A percentile compares a stretch with the other conserved stretches of the same genome.
Conservation (phyloP, 1,139 yeast genomes). For the Pichia sp. region DNA sequence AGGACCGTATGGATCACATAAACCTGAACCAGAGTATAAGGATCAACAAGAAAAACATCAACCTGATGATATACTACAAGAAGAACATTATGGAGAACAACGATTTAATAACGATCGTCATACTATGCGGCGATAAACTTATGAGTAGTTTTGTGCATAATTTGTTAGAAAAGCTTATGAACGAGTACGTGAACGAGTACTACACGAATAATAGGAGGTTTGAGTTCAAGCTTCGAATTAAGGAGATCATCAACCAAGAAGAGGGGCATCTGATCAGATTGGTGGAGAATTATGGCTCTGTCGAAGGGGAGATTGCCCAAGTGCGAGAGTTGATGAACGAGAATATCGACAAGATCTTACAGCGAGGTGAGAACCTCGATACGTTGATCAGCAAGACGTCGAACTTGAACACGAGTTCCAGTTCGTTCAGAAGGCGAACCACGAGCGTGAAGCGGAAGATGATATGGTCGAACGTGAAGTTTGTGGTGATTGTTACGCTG, state of each 20-base stretch:
- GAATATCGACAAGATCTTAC: slow-evolving; percentile 62
- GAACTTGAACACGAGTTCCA: slow-evolving; percentile 62
- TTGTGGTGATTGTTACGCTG: slow-evolving; percentile 35
- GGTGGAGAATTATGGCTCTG: slow-evolving; percentile 38
- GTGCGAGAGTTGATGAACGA: slow-evolving; percentile 62
- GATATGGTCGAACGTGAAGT: slow-evolving; percentile 59
- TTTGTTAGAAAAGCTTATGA: slow-evolving; percentile 47
- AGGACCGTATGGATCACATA: slow-evolving; percentile 31
- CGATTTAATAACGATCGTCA: slow-evolving; percentile 48
- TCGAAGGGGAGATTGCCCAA: slow-evolving; percentile 49
- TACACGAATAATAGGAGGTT: slow-evolving; percentile 24
- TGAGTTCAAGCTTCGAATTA: slow-evolving; percentile 50
- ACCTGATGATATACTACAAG: slow-evolving; percentile 44
- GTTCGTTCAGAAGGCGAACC: slow-evolving; percentile 70
- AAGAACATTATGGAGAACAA: slow-evolving; percentile 42
- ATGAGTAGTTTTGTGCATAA: slow-evolving; percentile 45
- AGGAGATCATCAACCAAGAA: slow-evolving; percentile 47
- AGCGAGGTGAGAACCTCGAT: slow-evolving; percentile 77
- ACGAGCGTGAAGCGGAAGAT: slow-evolving; percentile 58
- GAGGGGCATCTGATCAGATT: slow-evolving; percentile 39
- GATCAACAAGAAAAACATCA: slow-evolving; percentile 17
- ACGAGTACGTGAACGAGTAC: slow-evolving; percentile 34
- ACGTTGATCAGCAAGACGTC: slow-evolving; percentile 78
- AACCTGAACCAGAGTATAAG: slow-evolving; percentile 7
- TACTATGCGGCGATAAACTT: slow-evolving; percentile 43